These are phyloP conservation scores for Papiliotrema terrestris DNA, from an alignment of 1,284 basidiomycete species.

Conservation along the genomic window DNA sequence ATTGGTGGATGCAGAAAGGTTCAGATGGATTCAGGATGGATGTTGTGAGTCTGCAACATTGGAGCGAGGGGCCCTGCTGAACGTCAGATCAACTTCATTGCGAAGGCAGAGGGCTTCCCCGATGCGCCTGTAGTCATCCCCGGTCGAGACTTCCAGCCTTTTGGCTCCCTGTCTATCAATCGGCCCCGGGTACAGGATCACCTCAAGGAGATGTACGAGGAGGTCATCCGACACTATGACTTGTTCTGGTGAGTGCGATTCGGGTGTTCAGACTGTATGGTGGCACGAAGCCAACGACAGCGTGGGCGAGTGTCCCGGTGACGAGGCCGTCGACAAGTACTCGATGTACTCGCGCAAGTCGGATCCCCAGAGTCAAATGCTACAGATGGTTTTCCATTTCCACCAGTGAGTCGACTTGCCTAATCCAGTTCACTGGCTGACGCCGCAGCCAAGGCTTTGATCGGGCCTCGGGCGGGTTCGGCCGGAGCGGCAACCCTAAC, in stretches of 20 bases:
- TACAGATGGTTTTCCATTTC: slow-evolving; percentile 55
- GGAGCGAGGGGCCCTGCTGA: not conserved
- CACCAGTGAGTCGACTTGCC: slow-evolving; percentile 51
- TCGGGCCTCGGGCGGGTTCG: slow-evolving; percentile 19
- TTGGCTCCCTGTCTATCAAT: slow-evolving; percentile 58
- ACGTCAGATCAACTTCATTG: slow-evolving; percentile 59
- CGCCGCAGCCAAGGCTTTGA: slow-evolving; percentile 39
- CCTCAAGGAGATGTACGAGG: slow-evolving; percentile 61
- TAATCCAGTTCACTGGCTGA: not conserved
- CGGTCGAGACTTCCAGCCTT: slow-evolving; percentile 58
- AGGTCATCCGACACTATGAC: slow-evolving; percentile 52
- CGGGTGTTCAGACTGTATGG: too few species aligned
- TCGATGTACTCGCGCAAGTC: slow-evolving; percentile 54
- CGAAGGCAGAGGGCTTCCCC: slow-evolving; percentile 61
- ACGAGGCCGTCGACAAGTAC: slow-evolving; percentile 55
- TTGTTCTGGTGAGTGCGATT: slow-evolving; percentile 29
- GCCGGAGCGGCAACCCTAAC: slow-evolving; percentile 18
- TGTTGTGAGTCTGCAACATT: slow-evolving; percentile 14
- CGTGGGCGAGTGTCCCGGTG: slow-evolving; percentile 65
- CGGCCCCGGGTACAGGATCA: slow-evolving; percentile 66
- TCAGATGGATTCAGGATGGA: slow-evolving; percentile 51
- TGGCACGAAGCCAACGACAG: too few species aligned
- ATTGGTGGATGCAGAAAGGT: slow-evolving; percentile 52
- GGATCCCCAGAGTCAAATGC: slow-evolving; percentile 60
- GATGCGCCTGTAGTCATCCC: slow-evolving; percentile 60